phyloP scores from a whole-genome alignment of 192 early-diverging fungal species.

The Coemansia javaensis region DNA sequence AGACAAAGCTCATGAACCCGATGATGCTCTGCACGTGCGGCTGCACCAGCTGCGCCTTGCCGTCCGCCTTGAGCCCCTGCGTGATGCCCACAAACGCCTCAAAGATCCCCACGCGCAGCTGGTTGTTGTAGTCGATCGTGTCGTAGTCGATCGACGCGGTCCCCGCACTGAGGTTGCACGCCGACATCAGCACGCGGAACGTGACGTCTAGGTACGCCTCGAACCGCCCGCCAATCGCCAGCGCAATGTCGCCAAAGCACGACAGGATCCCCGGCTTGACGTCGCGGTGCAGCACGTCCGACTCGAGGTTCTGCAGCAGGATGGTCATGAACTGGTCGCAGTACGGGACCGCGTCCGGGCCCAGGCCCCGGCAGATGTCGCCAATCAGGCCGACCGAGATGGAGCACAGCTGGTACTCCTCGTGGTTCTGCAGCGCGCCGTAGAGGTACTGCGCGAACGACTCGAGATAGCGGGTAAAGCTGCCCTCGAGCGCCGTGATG shows the following conservation, averaged over 20 bases:
- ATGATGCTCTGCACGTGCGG: slow-evolving; percentile 70
- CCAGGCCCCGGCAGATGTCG: slow-evolving; percentile 89
- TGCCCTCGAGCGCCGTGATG: slow-evolving; percentile 67
- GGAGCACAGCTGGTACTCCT: slow-evolving; percentile 87
- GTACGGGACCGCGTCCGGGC: slow-evolving; percentile 63
- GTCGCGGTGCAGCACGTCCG: slow-evolving; percentile 69
- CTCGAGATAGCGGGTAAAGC: slow-evolving; percentile 87
- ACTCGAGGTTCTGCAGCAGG: slow-evolving; percentile 72
- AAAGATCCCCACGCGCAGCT: slow-evolving; percentile 81
- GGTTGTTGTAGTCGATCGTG: slow-evolving; percentile 80
- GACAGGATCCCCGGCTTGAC: slow-evolving; percentile 94
- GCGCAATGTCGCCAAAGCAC: slow-evolving; percentile 96
- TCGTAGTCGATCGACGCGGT: slow-evolving; percentile 58
- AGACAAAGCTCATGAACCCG: slow-evolving; percentile 68
- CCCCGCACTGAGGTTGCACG: slow-evolving; percentile 62
- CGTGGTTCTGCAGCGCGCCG: slow-evolving; percentile 77
- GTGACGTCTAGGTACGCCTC: slow-evolving; percentile 73
- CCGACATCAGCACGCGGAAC: slow-evolving; percentile 85
- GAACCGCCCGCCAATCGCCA: slow-evolving; percentile 87
- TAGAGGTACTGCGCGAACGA: slow-evolving; percentile 80
- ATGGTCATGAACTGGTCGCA: slow-evolving; percentile 83
- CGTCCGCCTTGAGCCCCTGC: slow-evolving; percentile 80
- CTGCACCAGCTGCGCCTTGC: slow-evolving; percentile 59
- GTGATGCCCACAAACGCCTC: slow-evolving; percentile 96
- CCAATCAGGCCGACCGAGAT: slow-evolving; percentile 97